Base-by-base conservation (phyloP, 2,329 filamentous ascomycete species). In the Aspergillus vadensis region DNA sequence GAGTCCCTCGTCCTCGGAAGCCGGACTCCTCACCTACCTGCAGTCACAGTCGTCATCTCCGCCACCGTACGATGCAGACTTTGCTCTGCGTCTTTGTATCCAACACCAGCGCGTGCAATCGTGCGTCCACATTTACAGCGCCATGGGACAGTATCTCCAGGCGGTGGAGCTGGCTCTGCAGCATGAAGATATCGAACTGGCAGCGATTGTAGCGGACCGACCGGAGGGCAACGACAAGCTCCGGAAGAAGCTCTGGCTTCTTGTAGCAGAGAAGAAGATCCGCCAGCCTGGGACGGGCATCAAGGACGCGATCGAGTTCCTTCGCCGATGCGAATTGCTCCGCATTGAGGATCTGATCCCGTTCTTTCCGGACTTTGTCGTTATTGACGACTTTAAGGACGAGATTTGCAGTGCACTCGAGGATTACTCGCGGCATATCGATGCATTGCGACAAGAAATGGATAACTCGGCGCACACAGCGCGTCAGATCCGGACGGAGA, bases 361-460 rank as follows among this genome's bases (percentile, higher is more conserved):
- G 0, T 97, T 99, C 81, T 99, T 99, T 79, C 95, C 95, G 0
- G 95, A 99, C 74, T 99, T 99, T 73, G 92, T 98, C 23, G 91
- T 98, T 55, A 98, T 99, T 63, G 95, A 99, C 73, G 95, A 98
- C 76, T 99, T 99, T 84, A 97, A 98, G 74, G 93, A 98, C 65
- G 95, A 99, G 74, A 98, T 99, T 39, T 99, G 95, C 78, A 83
- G 87, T 0, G 95, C 96, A 1, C 84, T 99, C 1, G 95, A 99
- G 76, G 91, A 96, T 65, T 99, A 99, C 79, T 91, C 88, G 50
- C 89, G 91, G 39, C 92, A 91, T 67, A 99, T 99, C 67, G 95
- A 98, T 70, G 83, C 82, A 1, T 81, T 99, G 41, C 92, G 93
- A 72, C 87, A 89, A 65, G 94, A 98, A 76, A 99, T 99, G 95